Percentiles rank a stretch among this genome's conserved stretches.
These are phyloP conservation scores for Monosporascus sp. DNA, from an alignment of 2,329 filamentous ascomycete genomes.

Conservation along the genomic window DNA sequence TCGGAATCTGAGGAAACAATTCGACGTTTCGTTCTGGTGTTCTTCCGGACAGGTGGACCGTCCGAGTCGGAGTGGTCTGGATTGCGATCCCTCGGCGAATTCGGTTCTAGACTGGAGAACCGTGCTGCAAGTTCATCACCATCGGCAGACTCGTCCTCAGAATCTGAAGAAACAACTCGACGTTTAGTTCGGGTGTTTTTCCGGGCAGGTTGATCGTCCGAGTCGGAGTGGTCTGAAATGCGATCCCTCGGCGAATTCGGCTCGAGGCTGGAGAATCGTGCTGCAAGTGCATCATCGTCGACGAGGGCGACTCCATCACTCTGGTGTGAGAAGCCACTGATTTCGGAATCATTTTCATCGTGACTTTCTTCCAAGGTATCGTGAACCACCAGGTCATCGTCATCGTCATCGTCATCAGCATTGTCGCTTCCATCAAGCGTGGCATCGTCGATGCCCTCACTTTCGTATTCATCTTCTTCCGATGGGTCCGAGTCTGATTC, in stretches of 20 bases:
- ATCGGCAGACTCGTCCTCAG: constrained; percentile 6
- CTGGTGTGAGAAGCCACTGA: constrained; percentile 20
- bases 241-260: constrained; percentile 10
- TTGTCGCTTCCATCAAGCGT: constrained; percentile 13
- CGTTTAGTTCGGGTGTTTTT: constrained; percentile 12
- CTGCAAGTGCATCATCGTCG: constrained; percentile 4
- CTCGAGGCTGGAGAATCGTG: constrained; percentile 16
- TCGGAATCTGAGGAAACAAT: constrained; percentile 19
- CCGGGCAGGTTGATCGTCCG: constrained; percentile 11
- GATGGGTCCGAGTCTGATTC: not conserved
- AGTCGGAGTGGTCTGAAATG: constrained; percentile 7
- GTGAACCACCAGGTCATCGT: constrained; percentile 14
- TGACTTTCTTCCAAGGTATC: constrained; percentile 10
- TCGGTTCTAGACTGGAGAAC: constrained; percentile 16
- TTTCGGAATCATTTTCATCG: constrained; percentile 6
- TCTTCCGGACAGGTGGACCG: constrained; percentile 7
- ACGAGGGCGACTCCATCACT: constrained; percentile 2
- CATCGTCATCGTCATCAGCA: constrained; percentile 10
- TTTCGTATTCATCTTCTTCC: constrained; percentile 21
- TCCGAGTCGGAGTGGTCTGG: constrained; percentile 9
- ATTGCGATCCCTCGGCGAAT: constrained; percentile 8
- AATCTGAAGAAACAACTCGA: constrained; percentile 19
- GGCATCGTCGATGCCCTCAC: constrained; percentile 17
- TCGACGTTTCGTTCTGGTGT: constrained; percentile 13
- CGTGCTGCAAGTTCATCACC: constrained; percentile 5